A percentile compares a stretch with the other conserved stretches of the same genome.
phyloP scores from a whole-genome alignment of 371 early-diverging fungal species.

The Mycotypha africana region DNA sequence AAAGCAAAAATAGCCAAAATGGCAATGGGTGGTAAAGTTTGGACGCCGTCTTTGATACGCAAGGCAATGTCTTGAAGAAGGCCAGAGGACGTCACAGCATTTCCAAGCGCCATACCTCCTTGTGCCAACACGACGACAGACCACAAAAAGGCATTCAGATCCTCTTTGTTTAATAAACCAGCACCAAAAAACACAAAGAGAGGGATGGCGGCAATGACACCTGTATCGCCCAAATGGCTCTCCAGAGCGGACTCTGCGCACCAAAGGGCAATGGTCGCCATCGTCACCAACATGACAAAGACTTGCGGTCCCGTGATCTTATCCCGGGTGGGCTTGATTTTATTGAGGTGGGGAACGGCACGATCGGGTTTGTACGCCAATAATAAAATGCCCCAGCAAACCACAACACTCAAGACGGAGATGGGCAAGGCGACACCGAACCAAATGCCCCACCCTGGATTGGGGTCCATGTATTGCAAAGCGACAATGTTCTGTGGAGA shows the following conservation, averaged over 20 bases:
- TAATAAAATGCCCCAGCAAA: conserved; percentile 82
- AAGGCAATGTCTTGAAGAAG: conserved; percentile 75
- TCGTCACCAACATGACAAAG: conserved; percentile 53
- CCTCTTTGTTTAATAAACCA: conserved; percentile 89
- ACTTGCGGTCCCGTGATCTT: conserved; percentile 51
- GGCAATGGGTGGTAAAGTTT: conserved; percentile 54
- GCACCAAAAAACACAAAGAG: conserved; percentile 86
- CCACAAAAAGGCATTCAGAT: conserved; percentile 90
- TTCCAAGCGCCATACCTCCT: conserved; percentile 91
- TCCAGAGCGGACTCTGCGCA: conserved; percentile 75
- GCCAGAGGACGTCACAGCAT: conserved; percentile 86
- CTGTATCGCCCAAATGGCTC: conserved; percentile 82
- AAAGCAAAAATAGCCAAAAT: conserved; percentile 63
- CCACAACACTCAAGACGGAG: conserved; percentile 63
- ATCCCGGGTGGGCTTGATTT: conserved; percentile 47
- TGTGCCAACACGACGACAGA: conserved; percentile 93
- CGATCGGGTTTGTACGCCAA: conserved; percentile 58
- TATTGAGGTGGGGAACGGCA: conserved; percentile 42
- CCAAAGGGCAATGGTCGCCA: conserved; percentile 81
- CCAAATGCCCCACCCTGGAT: conserved; percentile 86
- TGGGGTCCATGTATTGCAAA: conserved; percentile 78
- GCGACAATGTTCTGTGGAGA: conserved; percentile 94
- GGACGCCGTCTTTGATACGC: conserved; percentile 59
- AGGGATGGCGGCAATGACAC: conserved; percentile 90
- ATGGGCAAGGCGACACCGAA: conserved; percentile 74